Base-by-base conservation (phyloP, 2,329 filamentous ascomycete genomes). In the Waltergamsia citrina region DNA sequence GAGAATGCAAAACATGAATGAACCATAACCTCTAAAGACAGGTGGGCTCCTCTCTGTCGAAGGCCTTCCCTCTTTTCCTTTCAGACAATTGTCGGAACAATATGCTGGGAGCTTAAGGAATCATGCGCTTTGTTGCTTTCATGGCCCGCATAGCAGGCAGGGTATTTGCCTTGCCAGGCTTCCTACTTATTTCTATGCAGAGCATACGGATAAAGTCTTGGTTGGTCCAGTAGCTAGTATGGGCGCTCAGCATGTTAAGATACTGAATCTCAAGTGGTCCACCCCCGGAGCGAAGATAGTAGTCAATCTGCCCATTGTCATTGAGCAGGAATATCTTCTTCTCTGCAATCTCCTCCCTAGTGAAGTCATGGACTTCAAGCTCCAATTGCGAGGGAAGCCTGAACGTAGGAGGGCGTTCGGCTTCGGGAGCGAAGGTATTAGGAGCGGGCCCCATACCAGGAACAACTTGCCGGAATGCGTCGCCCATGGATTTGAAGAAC, bases 241-340 rank as follows among this genome's bases (percentile, higher is more conserved):
- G 92, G 7, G 92, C 92, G 37, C 86, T 85, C 35, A 98, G 62
- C 92, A 98, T 98, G 45, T 94, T 95, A 23, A 96, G 60, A 53
- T 98, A 98, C 58, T 96, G 88, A 17, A 95, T 87, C 57, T 94
- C 92, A 23, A 98, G 64, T 4, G 88, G 81, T 0, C 92, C 92
- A 2, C 85, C 82, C 1, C 86, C 84, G 7, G 85, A 87, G 32
- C 78, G 78, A 32, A 98, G 63, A 47, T 81, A 93, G 57, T 78
- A 98, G 54, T 98, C 92, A 26, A 98, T 80, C 58, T 98, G 92
- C 0, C 88, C 90, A 44, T 96, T 96, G 48, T 98, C 92, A 46
- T 98, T 98, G 4, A 98, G 72, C 7, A 94, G 56, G 40, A 78
- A 81, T 43, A 88, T 87, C 46, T 90, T 81, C 53, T 81, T 86